Evolutionary conservation across 1,284 basidiomycete genomes (phyloP).

Genomic region (Ustilago esculenta): DNA sequence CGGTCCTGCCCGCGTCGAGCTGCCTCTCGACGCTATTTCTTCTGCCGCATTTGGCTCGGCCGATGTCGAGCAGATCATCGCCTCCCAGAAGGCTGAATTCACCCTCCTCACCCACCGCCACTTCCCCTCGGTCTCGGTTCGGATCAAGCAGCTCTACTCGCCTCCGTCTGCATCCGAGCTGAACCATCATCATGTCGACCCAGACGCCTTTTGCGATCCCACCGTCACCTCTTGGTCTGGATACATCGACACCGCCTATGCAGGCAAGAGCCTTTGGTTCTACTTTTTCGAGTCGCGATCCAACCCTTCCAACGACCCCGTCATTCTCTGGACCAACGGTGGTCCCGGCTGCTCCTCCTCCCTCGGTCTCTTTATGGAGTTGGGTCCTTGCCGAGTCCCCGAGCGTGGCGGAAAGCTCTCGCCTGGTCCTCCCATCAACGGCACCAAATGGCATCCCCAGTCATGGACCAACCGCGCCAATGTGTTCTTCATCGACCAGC

Average conservation of each 20-base stretch:
- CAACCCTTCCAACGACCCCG: slow-evolving; percentile 75
- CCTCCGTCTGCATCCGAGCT: slow-evolving; percentile 24
- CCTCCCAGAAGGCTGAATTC: slow-evolving; percentile 38
- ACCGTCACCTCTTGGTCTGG: slow-evolving; percentile 61
- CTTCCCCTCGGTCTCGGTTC: slow-evolving; percentile 53
- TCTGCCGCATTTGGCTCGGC: slow-evolving; percentile 32
- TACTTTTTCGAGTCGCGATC: slow-evolving; percentile 83
- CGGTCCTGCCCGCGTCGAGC: slow-evolving; percentile 40
- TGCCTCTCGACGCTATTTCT: slow-evolving; percentile 44
- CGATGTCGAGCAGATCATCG: slow-evolving; percentile 42
- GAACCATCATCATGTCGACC: slow-evolving; percentile 41
- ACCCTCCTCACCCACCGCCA: slow-evolving; percentile 52
- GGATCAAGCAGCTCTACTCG: slow-evolving; percentile 54
- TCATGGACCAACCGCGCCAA: slow-evolving; percentile 76
- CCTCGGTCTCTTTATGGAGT: slow-evolving; percentile 74
- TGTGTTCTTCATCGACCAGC: slow-evolving; percentile 78
- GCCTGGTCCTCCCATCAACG: slow-evolving; percentile 68
- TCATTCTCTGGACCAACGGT: slow-evolving; percentile 67
- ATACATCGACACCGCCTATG: slow-evolving; percentile 72
- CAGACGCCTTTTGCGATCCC: slow-evolving; percentile 60
- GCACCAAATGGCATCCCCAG: slow-evolving; percentile 74
- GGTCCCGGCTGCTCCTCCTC: slow-evolving; percentile 68
- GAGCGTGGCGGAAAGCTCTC: slow-evolving; percentile 22
- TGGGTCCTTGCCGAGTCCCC: slow-evolving; percentile 70
- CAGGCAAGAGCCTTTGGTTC: slow-evolving; percentile 80